phyloP scores from a whole-genome alignment of 129 eudicot species.

The Tagetes erecta region DNA sequence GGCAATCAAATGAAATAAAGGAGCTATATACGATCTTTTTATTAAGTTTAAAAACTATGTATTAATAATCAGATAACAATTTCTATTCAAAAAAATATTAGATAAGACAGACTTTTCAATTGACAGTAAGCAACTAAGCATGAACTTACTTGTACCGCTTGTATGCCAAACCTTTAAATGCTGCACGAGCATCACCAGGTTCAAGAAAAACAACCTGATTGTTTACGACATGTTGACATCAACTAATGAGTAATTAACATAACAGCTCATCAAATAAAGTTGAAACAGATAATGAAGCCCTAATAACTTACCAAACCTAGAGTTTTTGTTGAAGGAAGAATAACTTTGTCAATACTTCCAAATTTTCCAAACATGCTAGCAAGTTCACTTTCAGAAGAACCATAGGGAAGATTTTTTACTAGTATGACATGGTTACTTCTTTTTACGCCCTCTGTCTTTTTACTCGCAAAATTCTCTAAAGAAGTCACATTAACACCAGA shows the following conservation, averaged over 20 bases:
- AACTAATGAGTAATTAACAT: neutral
- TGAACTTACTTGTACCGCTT: constrained; percentile 86
- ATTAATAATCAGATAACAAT: no score
- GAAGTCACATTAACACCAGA: constrained; percentile 80
- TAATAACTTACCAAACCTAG: constrained; percentile 68
- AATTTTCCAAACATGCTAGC: constrained; percentile 76
- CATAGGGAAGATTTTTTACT: constrained; percentile 85
- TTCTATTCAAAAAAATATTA: no score
- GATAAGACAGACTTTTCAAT: no score
- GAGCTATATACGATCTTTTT: no score
- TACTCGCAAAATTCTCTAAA: constrained; percentile 68
- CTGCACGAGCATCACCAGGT: constrained; percentile 85
- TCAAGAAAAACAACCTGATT: constrained; percentile 80
- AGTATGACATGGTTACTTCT: constrained; percentile 87
- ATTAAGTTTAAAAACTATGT: no score
- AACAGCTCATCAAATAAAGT: neutral
- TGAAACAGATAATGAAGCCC: neutral
- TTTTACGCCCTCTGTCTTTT: constrained; percentile 54
- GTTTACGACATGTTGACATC: constrained; percentile 10
- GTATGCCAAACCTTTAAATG: constrained; percentile 71
- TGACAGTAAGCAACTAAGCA: neutral
- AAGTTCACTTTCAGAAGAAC: constrained; percentile 81
- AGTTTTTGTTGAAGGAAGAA: constrained; percentile 84
- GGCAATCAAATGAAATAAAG: no score
- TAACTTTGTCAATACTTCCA: constrained; percentile 82